Evolutionary conservation across 2,329 filamentous ascomycete genomes (phyloP).

Genomic region (Elsinoe fawcettii): DNA sequence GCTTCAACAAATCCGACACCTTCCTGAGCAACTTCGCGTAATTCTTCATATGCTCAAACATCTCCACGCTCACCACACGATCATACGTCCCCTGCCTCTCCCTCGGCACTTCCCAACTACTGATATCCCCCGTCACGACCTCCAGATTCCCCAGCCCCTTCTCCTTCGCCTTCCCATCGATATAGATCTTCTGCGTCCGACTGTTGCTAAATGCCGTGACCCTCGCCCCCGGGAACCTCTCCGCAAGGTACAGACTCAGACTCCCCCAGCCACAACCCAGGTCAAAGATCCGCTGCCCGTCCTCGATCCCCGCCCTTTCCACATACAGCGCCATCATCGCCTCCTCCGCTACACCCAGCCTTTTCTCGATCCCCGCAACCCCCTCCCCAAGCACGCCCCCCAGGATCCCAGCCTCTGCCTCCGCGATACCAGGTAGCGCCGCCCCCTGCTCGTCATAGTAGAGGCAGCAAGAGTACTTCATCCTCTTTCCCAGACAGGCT

Average conservation of each 20-base stretch:
- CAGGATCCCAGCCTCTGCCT: constrained; percentile 5
- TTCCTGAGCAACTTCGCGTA: constrained; percentile 61
- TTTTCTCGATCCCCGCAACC: neutral
- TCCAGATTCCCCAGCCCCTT: constrained; percentile 53
- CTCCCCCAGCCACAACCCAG: constrained; percentile 66
- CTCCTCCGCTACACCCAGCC: constrained; percentile 44
- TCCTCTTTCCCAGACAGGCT: constrained; percentile 56
- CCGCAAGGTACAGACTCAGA: constrained; percentile 56
- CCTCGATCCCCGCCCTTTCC: constrained; percentile 49
- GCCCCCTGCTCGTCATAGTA: constrained; percentile 58
- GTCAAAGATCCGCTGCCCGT: constrained; percentile 57
- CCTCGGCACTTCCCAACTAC: constrained; percentile 53
- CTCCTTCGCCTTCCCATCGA: constrained; percentile 50
- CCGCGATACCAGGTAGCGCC: constrained; percentile 16
- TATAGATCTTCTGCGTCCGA: constrained; percentile 58
- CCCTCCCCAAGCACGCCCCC: constrained; percentile 3
- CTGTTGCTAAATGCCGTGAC: constrained; percentile 65
- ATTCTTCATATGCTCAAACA: constrained; percentile 74
- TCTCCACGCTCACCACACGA: constrained; percentile 60
- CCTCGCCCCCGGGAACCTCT: constrained; percentile 52
- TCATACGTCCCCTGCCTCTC: constrained; percentile 44
- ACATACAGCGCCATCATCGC: constrained; percentile 59
- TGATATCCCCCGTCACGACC: constrained; percentile 60
- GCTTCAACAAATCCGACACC: constrained; percentile 51
- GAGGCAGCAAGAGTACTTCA: constrained; percentile 65